These are phyloP conservation scores for Capsicum baccatum DNA, from an alignment of 257 asterid genomes.

Conservation along the genomic window DNA sequence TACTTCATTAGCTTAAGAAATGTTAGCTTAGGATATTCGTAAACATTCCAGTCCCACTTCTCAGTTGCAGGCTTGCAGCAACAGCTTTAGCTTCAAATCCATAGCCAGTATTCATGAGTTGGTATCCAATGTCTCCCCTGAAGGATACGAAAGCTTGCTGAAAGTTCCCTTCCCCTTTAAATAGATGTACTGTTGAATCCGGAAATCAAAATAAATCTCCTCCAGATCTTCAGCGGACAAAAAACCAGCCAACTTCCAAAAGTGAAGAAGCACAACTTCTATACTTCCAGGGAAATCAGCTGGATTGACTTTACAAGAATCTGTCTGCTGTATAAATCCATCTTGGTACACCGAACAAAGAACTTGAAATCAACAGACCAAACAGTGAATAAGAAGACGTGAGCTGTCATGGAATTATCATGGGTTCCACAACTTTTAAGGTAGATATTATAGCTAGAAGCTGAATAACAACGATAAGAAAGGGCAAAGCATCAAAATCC, in stretches of 20 bases:
- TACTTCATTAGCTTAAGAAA: conserved; percentile 90
- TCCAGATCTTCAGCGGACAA: conserved; percentile 55
- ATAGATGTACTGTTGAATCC: conserved; percentile 84
- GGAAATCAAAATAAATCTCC: conserved; percentile 80
- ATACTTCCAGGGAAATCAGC: conserved; percentile 78
- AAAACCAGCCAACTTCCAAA: conserved; percentile 66
- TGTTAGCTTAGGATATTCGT: conserved; percentile 90
- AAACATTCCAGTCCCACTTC: conserved; percentile 96
- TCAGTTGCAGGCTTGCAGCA: conserved; percentile 58
- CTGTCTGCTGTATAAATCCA: conserved; percentile 69
- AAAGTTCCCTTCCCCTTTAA: conserved; percentile 65
- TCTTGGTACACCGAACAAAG: conserved; percentile 78
- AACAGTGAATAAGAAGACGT: conserved; percentile 81
- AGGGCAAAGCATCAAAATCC: conserved; percentile 88
- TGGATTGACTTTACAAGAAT: conserved; percentile 89
- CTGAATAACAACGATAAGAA: conserved; percentile 66
- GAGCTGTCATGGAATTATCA: conserved; percentile 63
- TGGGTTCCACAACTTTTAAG: conserved; percentile 74
- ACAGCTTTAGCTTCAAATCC: conserved; percentile 85
- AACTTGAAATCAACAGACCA: conserved; percentile 88
- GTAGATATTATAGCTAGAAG: conserved; percentile 69
- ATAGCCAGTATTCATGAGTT: conserved; percentile 78
- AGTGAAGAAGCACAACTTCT: conserved; percentile 76
- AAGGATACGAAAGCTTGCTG: conserved; percentile 83
- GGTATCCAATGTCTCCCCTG: conserved; percentile 82